These are phyloP conservation scores for Penicillium sp. DNA, from an alignment of 2,329 filamentous ascomycete species.

Conservation along the genomic window DNA sequence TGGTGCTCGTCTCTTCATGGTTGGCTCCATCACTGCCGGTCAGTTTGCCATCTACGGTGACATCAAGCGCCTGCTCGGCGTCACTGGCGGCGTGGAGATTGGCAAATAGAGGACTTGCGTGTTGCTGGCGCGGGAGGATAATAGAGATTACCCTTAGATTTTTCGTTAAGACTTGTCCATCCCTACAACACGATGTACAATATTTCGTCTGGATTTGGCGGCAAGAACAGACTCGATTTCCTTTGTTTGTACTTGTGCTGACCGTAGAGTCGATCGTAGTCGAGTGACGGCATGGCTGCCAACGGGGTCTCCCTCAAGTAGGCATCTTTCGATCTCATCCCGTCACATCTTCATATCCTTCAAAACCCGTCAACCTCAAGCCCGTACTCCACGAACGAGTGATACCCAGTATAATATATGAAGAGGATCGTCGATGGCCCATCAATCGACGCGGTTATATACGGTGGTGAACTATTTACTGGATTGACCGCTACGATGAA, in stretches of 20 bases:
- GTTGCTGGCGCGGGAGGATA: slow-evolving; percentile 20
- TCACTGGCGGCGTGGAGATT: slow-evolving; percentile 74
- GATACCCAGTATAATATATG: slow-evolving; percentile 18
- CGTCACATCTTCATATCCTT: no score
- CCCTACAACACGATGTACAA: slow-evolving; percentile 26
- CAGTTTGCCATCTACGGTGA: slow-evolving; percentile 88
- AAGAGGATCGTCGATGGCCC: no score
- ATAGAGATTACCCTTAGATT: slow-evolving; percentile 28
- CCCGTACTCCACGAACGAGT: slow-evolving; percentile 14
- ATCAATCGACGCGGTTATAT: no score
- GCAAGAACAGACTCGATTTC: slow-evolving; percentile 22
- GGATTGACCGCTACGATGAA: no score
- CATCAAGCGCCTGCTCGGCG: slow-evolving; percentile 67
- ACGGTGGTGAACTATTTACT: no score
- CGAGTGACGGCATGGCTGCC: neutral
- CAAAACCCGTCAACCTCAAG: slow-evolving; percentile 14
- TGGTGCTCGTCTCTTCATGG: slow-evolving; percentile 55
- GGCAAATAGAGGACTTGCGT: slow-evolving; percentile 40
- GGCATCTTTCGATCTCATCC: no score
- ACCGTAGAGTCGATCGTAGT: neutral
- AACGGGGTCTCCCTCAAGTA: no score
- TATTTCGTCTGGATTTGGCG: slow-evolving; percentile 26
- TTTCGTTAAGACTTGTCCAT: slow-evolving; percentile 26
- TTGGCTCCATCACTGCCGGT: slow-evolving; percentile 71
- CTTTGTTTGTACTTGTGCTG: slow-evolving; percentile 12